Evolutionary conservation across 148 eudicot genomes (phyloP).

Genomic region (Rhododendron mucronatum): DNA sequence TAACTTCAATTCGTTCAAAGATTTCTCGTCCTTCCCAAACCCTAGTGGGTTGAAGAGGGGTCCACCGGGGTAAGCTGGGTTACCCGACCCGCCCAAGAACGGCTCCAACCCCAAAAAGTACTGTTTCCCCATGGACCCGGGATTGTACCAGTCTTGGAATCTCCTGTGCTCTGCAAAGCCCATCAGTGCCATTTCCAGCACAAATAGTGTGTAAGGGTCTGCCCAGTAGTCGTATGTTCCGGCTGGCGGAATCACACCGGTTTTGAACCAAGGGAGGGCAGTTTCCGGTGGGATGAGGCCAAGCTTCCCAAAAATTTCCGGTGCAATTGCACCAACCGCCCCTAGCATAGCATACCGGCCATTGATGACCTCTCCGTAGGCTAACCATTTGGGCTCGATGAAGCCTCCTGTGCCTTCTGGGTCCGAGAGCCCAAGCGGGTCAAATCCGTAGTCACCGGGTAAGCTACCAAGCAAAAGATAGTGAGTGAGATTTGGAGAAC

Average conservation of each 20-base stretch:
- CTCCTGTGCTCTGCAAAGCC: conserved; percentile 98
- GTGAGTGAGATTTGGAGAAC: background rate
- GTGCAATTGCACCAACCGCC: conserved; percentile 82
- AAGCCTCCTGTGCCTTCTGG: conserved; percentile 99
- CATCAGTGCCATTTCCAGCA: conserved; percentile 86
- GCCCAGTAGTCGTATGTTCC: conserved; percentile 98
- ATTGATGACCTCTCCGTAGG: conserved; percentile 93
- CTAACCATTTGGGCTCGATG: conserved; percentile 97
- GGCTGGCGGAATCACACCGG: conserved; percentile 95
- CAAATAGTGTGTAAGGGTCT: conserved; percentile 77
- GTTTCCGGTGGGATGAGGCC: conserved; percentile 91
- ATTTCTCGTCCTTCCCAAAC: conserved; percentile 91
- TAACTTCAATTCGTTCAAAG: conserved; percentile 82
- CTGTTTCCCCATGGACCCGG: conserved; percentile 94
- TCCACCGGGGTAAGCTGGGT: conserved; percentile 97
- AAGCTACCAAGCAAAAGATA: conserved; percentile 37
- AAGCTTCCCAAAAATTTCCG: conserved; percentile 75
- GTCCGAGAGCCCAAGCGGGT: conserved; percentile 95
- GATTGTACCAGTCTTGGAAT: conserved; percentile 85
- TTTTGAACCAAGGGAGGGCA: conserved; percentile 96
- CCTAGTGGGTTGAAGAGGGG: conserved; percentile 96
- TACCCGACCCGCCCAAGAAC: conserved; percentile 68
- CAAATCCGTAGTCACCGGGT: conserved; percentile 97
- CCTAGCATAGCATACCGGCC: conserved; percentile 95
- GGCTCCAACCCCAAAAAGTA: conserved; percentile 89